These are phyloP conservation scores for Priceomyces medius DNA, from an alignment of 805 yeast species.

Conservation along the genomic window DNA sequence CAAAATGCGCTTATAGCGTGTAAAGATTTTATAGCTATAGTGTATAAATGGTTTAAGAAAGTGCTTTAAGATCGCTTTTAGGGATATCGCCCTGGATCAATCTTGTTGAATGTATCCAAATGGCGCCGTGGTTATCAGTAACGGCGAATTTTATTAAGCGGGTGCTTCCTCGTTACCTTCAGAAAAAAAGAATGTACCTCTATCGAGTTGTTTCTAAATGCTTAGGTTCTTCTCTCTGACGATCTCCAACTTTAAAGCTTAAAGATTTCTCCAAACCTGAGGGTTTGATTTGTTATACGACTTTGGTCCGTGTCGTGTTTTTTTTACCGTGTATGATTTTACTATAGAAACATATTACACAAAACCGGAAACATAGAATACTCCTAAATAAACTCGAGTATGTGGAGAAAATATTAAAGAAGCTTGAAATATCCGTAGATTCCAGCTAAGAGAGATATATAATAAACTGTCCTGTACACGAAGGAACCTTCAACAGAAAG, in stretches of 20 bases:
- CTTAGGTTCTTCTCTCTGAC: not conserved
- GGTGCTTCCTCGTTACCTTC: not conserved
- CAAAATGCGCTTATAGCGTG: no score
- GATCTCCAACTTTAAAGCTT: not conserved
- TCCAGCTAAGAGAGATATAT: conserved; percentile 44
- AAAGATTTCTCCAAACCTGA: not conserved
- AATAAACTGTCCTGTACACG: conserved; percentile 33
- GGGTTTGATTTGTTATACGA: not conserved
- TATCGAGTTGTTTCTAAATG: no score
- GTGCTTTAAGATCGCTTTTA: not conserved
- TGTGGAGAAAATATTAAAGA: not conserved
- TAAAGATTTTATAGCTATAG: no score
- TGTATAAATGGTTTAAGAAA: not conserved
- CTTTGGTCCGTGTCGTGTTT: conserved; percentile 1
- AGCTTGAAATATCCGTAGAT: conserved; percentile 30
- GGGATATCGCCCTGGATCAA: not conserved
- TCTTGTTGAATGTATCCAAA: not conserved
- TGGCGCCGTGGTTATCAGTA: not conserved
- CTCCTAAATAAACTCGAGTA: not conserved
- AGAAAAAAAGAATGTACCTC: no score
- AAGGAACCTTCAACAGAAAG: conserved; percentile 15
- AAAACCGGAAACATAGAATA: not conserved
- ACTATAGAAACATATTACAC: not conserved
- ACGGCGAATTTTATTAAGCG: not conserved
- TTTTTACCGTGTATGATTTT: not conserved